Evolutionary conservation across 2,329 filamentous ascomycete genomes (phyloP), one percentile per base, ranked within the genome.

Genomic region (Aspergillus tamarii): DNA sequence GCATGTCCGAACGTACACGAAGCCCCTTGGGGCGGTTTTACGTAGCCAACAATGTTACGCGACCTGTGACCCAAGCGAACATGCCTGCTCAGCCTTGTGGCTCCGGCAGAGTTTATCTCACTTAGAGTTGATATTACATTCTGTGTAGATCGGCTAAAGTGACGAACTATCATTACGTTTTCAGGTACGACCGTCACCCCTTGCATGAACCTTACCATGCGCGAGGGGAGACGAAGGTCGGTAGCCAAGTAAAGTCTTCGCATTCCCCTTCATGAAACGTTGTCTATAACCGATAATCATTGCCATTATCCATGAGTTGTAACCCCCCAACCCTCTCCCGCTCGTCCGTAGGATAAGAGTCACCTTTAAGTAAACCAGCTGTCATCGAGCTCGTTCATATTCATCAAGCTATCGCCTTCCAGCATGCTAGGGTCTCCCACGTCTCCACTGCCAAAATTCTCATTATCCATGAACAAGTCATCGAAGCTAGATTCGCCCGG

Each of bases 401-500:
- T 77, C 69, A 79, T 76, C 66, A 78, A 46, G 32, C 64, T 73
- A 59, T 77, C 74, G 0, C 76, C 76, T 57, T 76, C 76, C 64
- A 81, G 64, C 65, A 79, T 61, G 62, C 68, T 71, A 26, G 76
- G 68, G 56, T 78, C 74, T 2, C 73, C 74, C 32, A 63, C 63
- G 0, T 68, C 73, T 7, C 74, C 75, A 2, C 71, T 74, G 10
- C 71, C 78, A 48, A 78, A 69, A 62, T 77, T 75, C 3, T 78
- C 78, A 30, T 69, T 77, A 28, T 79, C 79, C 69, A 80, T 74
- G 63, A 81, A 80, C n/a, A 81, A 63, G 59, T 81, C 78, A 60
- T 82, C 81, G 61, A 83, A 82, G 64, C 75, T 81, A 21, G 80
- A 82, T 66, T 79, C 77, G 16, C 77, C 78, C 8, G 76, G 77